phyloP scores from a whole-genome alignment of 345 rosid genomes.

The Gossypium arboreum region DNA sequence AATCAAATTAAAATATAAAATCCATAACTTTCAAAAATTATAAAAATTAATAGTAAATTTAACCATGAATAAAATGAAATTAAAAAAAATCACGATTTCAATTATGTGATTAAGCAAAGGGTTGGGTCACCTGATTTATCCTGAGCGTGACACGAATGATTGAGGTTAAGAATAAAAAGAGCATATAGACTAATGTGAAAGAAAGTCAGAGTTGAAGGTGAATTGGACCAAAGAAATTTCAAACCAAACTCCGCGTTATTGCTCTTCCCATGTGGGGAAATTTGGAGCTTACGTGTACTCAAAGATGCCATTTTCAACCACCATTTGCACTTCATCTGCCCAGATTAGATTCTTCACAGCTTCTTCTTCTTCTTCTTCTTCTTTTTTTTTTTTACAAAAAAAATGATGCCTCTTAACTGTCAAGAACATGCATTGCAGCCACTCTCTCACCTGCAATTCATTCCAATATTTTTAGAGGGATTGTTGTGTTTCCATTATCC shows the following conservation, averaged over 20 bases:
- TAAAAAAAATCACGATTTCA: too few relatives aligned
- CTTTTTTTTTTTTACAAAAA: not conserved
- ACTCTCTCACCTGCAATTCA: not conserved
- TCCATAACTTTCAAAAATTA: too few relatives aligned
- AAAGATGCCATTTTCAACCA: not conserved
- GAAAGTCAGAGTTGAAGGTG: slow-evolving; percentile 4
- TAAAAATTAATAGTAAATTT: too few relatives aligned
- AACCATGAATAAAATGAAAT: too few relatives aligned
- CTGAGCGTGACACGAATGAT: slow-evolving; percentile 10
- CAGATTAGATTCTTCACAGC: not conserved
- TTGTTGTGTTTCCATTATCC: too few relatives aligned
- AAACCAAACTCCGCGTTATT: slow-evolving; percentile 22
- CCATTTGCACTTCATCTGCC: not conserved
- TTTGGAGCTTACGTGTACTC: not conserved
- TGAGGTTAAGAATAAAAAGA: slow-evolving; percentile 10
- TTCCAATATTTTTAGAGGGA: not conserved
- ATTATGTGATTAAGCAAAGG: too few relatives aligned
- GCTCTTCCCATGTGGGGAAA: not conserved
- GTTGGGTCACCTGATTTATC: not conserved
- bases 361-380: not conserved
- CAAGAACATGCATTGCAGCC: not conserved
- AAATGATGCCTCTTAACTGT: not conserved
- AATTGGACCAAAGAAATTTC: slow-evolving; percentile 24
- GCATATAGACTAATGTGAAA: not conserved
- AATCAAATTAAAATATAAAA: too few relatives aligned